Evolutionary conservation across 2,329 filamentous ascomycete species (phyloP), one percentile per base, ranked within the genome.

Genomic region (Fusarium dimerum): DNA sequence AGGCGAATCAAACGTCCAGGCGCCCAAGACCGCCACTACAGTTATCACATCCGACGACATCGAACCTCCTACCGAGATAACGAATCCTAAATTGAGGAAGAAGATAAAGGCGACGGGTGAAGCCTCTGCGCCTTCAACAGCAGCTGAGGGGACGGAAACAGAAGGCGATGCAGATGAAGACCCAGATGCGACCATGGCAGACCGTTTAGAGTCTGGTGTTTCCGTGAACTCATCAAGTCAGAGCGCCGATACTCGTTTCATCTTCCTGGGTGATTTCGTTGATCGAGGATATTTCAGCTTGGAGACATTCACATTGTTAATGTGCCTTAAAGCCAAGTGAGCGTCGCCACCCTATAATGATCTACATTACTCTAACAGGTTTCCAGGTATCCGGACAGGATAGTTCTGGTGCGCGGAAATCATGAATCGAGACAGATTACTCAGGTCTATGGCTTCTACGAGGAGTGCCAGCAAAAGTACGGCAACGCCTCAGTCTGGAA

Each of bases 401-500:
- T 99, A 49, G 92, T 97, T 66, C 86, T 99, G 10, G 96, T 99
- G 62, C 90, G 94, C 61, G 94, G 94, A 57, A 99, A 99, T 73
- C 94, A 99, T 76, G 94, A 99, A 74, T 97, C 92, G 26, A 87
- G 94, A 59, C 94, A 96, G 66, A 96, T 99, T 58, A 99, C 94
- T 9, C 94, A 99, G 68, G 96, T 95, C 18, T 99, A 99, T 72
- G 94, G 94, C 48, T 99, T 99, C 75, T 99, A 99, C 74, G 96
- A 96, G 55, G 94, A 99, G 72, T 99, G 94, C 73, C 92, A 92
- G 50, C 89, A 94, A 66, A 99, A 99, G 74, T 99, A 99, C 71
- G 94, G 94, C 68, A 97, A 97, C 68, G 92, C 94, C 12, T 97
- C 95, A 45, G 94, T 99, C n/a, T 99, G 94, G 94, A 96, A 99